Percentiles rank a stretch among this genome's conserved stretches.
Evolutionary conservation across 169 alveolate species (phyloP).

Genomic region (Eimeria zaria): DNA sequence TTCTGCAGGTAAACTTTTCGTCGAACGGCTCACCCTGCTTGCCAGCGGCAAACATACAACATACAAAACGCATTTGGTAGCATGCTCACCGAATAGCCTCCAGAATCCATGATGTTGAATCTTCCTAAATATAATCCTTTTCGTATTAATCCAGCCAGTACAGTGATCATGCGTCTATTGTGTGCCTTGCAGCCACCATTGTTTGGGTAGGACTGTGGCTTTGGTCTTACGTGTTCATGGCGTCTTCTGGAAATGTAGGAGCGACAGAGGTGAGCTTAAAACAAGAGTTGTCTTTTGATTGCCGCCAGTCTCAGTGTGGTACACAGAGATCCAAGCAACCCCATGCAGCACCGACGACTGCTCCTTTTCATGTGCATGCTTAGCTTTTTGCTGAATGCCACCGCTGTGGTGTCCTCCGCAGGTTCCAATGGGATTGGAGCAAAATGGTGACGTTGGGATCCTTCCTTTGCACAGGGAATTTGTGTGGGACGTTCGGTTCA

Average conservation of each 20-base stretch:
- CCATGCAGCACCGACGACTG: neutral
- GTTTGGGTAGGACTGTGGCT: conserved; percentile 77
- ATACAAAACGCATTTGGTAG: neutral
- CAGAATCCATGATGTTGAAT: neutral
- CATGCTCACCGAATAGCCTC: neutral
- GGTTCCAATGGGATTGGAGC: conserved; percentile 80
- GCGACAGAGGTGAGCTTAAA: conserved; percentile 34
- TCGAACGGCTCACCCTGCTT: neutral
- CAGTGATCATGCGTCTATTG: neutral
- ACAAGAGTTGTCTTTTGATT: neutral
- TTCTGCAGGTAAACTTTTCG: conserved; percentile 41
- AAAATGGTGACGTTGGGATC: conserved; percentile 79
- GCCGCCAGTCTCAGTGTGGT: neutral
- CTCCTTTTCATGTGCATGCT: too few species aligned
- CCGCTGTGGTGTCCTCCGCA: neutral
- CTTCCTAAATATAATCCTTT: neutral
- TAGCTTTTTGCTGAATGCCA: too few species aligned
- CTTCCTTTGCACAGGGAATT: conserved; percentile 71
- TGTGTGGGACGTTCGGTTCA: conserved; percentile 81
- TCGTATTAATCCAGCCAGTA: neutral
- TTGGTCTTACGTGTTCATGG: conserved; percentile 69
- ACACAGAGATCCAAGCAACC: neutral
- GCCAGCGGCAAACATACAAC: neutral
- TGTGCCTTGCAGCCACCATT: conserved; percentile 43
- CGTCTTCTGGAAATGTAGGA: conserved; percentile 67